A percentile compares a stretch with the other conserved stretches of the same genome.
These are phyloP conservation scores for Pseudogymnoascus sp. DNA, from an alignment of 2,329 filamentous ascomycete genomes.

Conservation along the genomic window DNA sequence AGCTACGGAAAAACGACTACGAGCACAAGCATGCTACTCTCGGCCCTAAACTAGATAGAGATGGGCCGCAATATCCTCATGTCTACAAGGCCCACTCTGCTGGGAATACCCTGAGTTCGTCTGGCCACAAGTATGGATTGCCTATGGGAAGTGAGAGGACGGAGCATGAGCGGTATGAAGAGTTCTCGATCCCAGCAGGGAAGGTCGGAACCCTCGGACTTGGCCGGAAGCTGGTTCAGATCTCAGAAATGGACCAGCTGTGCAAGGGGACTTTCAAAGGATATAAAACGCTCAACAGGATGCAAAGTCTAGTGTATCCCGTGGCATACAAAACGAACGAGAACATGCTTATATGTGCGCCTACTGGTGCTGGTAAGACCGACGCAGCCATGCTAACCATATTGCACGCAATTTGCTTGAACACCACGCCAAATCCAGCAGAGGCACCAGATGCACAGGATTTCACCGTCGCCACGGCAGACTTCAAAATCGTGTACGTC, in stretches of 20 bases:
- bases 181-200: conserved; percentile 77
- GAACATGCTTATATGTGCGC: conserved; percentile 98
- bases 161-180: conserved; percentile 70
- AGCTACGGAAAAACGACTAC: conserved; percentile 64
- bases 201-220: conserved; percentile 66
- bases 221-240: conserved; percentile 67
- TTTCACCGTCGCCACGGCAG: conserved; percentile 73
- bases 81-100: conserved; percentile 80
- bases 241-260: conserved; percentile 77
- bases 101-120: conserved; percentile 73
- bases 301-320: conserved; percentile 95
- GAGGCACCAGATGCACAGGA: conserved; percentile 66
- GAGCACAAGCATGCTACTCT: conserved; percentile 74
- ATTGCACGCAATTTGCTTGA: conserved; percentile 80
- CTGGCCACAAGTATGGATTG: conserved; percentile 74
- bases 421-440: conserved; percentile 69
- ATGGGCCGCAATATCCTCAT: conserved; percentile 78
- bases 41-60: conserved; percentile 59
- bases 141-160: conserved; percentile 65
- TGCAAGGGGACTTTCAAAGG: conserved; percentile 89
- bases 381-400: conserved; percentile 97
- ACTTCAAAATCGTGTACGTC: conserved; percentile 98
- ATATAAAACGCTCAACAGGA: conserved; percentile 88
- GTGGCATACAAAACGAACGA: conserved; percentile 94
- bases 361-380: conserved; percentile 95